Percentiles rank a stretch among this genome's conserved stretches.
phyloP scores from a whole-genome alignment of 768 basidiomycete genomes.

The Tricholoma bakamatsutake region DNA sequence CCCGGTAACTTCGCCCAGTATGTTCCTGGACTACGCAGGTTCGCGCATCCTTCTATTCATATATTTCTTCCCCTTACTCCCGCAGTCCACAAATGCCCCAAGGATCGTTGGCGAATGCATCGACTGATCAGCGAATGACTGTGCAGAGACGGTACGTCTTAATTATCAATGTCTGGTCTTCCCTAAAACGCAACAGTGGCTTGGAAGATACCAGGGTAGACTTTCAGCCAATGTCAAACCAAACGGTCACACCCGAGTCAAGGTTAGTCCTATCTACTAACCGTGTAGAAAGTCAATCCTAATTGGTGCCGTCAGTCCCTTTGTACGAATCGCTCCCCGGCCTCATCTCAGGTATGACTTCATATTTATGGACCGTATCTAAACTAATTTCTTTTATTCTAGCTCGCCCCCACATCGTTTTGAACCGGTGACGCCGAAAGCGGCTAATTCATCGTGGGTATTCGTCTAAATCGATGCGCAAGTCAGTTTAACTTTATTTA shows the following conservation, averaged over 20 bases:
- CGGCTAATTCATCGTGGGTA: constrained; percentile 15
- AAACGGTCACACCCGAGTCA: constrained; percentile 42
- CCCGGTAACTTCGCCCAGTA: constrained; percentile 25
- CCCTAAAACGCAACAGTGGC: constrained; percentile 12
- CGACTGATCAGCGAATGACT: constrained; percentile 10
- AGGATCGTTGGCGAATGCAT: constrained; percentile 4
- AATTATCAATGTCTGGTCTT: not conserved
- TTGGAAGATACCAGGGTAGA: constrained; percentile 15
- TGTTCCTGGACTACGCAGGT: constrained; percentile 16
- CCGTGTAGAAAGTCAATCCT: constrained; percentile 2
- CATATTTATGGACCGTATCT: not conserved
- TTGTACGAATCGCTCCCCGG: constrained; percentile 18
- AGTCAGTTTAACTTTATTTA: not conserved
- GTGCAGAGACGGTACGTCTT: constrained; percentile 15
- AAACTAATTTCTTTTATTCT: constrained; percentile 4
- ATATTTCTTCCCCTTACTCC: not conserved
- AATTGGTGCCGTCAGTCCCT: constrained; percentile 7
- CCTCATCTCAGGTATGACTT: constrained; percentile 27
- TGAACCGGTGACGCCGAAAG: constrained; percentile 24
- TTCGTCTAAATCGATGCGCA: not conserved
- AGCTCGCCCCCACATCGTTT: constrained; percentile 5
- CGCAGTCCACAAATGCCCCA: constrained; percentile 14
- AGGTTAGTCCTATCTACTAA: constrained; percentile 25
- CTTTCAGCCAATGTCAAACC: constrained; percentile 21
- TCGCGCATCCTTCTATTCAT: constrained; percentile 2